Evolutionary conservation across 2,329 filamentous ascomycete genomes (phyloP).

Genomic region (Helicocarpus griseus): DNA sequence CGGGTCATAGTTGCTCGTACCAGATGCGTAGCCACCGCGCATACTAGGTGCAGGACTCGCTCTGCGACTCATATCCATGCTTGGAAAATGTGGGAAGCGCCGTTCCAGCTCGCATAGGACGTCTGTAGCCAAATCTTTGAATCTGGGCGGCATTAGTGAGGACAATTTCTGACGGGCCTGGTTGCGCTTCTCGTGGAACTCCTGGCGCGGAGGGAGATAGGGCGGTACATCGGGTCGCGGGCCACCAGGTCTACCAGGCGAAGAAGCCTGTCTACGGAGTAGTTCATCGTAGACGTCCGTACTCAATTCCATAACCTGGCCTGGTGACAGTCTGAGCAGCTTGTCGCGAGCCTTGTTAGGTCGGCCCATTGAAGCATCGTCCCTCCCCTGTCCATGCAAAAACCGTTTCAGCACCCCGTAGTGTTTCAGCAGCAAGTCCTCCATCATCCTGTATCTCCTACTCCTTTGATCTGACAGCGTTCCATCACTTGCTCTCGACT

Average conservation of each 20-base stretch:
- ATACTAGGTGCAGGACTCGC: conserved; percentile 56
- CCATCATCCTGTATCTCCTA: conserved; percentile 48
- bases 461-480: conserved; percentile 58
- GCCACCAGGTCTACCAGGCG: conserved; percentile 29
- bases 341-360: conserved; percentile 92
- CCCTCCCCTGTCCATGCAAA: conserved; percentile 58
- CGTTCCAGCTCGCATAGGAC: conserved; percentile 93
- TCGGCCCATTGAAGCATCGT: conserved; percentile 63
- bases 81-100: conserved; percentile 72
- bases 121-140: conserved; percentile 86
- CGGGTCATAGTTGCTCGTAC: conserved; percentile 38
- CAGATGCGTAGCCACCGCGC: conserved; percentile 45
- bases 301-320: conserved; percentile 95
- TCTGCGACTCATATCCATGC: conserved; percentile 56
- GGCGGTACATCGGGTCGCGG: conserved; percentile 47
- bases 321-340: conserved; percentile 73
- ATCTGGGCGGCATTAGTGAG: conserved; percentile 74
- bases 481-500: conserved; percentile 63
- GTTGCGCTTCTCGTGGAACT: conserved; percentile 94
- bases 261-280: conserved; percentile 67
- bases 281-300: conserved; percentile 97
- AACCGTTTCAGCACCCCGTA: conserved; percentile 71
- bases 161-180: conserved; percentile 94
- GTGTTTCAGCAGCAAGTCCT: conserved; percentile 68
- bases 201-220: conserved; percentile 72